These are phyloP conservation scores for Metarhizium anisopliae DNA, from an alignment of 2,329 filamentous ascomycete genomes.

Conservation along the genomic window DNA sequence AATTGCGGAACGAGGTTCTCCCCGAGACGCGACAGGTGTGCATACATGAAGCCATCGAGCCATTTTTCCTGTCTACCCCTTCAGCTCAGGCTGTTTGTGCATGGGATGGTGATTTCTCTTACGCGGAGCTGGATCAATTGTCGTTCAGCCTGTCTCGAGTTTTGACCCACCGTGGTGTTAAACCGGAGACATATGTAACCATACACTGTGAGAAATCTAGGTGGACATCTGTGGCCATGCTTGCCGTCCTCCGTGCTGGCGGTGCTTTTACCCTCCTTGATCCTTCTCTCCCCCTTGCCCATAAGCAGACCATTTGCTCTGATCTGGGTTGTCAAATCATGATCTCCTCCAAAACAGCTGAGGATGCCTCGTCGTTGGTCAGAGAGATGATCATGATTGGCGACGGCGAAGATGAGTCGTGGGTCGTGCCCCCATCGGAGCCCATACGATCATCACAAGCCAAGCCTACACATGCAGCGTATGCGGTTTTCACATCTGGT, in stretches of 20 bases:
- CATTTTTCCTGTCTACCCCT: too few species aligned
- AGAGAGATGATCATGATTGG: background rate
- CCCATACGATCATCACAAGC: background rate
- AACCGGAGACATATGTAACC: too few species aligned
- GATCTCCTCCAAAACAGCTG: background rate
- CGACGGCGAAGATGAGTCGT: background rate
- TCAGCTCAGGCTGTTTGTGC: too few species aligned
- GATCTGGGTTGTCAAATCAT: too few species aligned
- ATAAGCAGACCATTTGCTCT: too few species aligned
- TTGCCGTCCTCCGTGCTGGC: background rate
- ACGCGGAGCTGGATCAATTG: too few species aligned
- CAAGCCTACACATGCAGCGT: background rate
- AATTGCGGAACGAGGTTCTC: too few species aligned
- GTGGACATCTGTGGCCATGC: background rate
- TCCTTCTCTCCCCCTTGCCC: background rate
- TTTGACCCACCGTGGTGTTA: too few species aligned
- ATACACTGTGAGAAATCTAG: background rate
- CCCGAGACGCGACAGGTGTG: too few species aligned
- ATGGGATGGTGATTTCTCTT: too few species aligned
- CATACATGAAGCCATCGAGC: too few species aligned
- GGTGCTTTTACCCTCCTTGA: background rate
- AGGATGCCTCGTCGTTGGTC: background rate
- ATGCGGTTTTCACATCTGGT: conserved; percentile 1
- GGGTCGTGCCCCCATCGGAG: background rate
- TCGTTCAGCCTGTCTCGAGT: too few species aligned